Base-by-base conservation (phyloP, 306 rosid species). In the Cucurbita ficifolia region DNA sequence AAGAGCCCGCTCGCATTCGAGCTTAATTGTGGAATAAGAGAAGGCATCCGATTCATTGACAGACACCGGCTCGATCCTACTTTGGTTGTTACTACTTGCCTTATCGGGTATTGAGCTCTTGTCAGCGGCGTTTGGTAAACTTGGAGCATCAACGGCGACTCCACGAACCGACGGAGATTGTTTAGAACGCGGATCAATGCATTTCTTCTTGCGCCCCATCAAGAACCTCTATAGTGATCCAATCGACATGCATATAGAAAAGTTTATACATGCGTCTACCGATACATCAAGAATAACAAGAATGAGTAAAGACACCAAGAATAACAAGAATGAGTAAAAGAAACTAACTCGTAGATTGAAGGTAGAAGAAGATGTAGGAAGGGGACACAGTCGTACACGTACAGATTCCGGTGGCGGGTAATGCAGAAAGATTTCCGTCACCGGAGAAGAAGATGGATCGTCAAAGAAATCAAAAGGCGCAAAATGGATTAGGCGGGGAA, bases 191-290 rank as follows among this genome's bases (percentile, higher is more conserved):
- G 86, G 71, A 76, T 85, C 89, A 64, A 76, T 68, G 83, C 75
- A 88, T 85, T 90, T 87, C 89, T 95, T 95, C 84, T 91, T 95
- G 79, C 81, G 88, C 77, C 93, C 99, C 99, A 95, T 95, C 21
- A 60, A 68, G 76, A 75, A 76, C 74, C 83, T 81, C 83, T 83
- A 77, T 71, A 78, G 64, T 77, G 82, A 86, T 91, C 90, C 67
- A 83, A 94, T 76, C 75, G 84, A 75, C 87, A 79, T 78, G 87
- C 96, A 89, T 87, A 80, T 75, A 82, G 70, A 52, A 33, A 33
- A 24, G 39, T 4, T 48, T 69, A 48, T 14, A 46, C 24, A 69
- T 29, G n/a, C 8, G 35, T 19, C 4, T 39, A 22, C 5, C 33
- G 54, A 21, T 13, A 68, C 10, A 73, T 11, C 73, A n/a, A 65